Evolutionary conservation across 345 rosid genomes (phyloP), one percentile per base, ranked within the genome.

Genomic region (Gossypium stocksii): DNA sequence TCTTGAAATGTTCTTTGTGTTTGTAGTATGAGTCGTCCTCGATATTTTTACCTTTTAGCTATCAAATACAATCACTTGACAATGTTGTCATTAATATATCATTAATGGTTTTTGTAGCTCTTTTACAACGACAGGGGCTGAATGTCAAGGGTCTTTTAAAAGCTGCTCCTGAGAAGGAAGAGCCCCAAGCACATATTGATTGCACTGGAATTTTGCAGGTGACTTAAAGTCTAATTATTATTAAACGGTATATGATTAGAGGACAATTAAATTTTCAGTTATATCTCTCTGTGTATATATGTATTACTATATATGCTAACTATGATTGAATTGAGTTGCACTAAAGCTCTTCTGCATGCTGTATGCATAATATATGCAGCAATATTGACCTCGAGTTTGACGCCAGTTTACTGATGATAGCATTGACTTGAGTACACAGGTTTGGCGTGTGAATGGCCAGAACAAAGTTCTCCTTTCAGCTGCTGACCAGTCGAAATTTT

Each of bases 181-280:
- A 96, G 77, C 89, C 95, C 56, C 89, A 90, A 77, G 90, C 97
- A 45, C 82, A 81, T 77, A 93, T 96, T 85, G 99, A 96, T 75
- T 88, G 92, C 83, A 91, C 99, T 9, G 99, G 99, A 83, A 83
- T 87, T 85, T 82, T 93, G 74, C 97, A 93, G 97, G 99, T 96
- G 71, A 23, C 29, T 27, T 27, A 19, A 61, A 7, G n/a, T 25
- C 44, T 29, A 27, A 61, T 27, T 15, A 61, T 7, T 61, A 34
- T 15, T 29, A 4, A 27, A 61, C 19, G 44, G 44, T 29, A 15
- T 27, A 16, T 61, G 66, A 43, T 29, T 29, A 25, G 34, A 11
- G n/a, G 43, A 27, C 17, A 60, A 60, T 4, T 4, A 25, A 13
- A 60, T 60, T 25, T 56, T 23, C 25, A 56, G 23, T 7, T 19